Conservation (phyloP, 2,329 filamentous ascomycete species). For the Thielaviopsis punctulata region DNA sequence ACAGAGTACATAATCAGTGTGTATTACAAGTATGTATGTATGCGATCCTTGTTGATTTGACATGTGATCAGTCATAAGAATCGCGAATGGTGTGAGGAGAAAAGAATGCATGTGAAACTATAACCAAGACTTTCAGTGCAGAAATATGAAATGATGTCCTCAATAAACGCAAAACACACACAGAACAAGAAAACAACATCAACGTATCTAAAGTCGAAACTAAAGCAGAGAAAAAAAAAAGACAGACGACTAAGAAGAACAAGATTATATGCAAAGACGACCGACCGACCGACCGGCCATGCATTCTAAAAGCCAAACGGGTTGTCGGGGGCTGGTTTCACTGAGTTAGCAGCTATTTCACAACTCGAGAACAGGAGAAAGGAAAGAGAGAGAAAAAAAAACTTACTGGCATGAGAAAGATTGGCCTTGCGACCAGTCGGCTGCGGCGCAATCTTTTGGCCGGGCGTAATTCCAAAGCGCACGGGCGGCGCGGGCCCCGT, state of each 20-base stretch:
- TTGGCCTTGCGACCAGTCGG: constrained; percentile 82
- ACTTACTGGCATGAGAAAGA: constrained; percentile 90
- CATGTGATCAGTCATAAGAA: too few relatives aligned
- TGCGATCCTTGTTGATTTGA: neutral
- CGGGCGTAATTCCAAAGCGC: constrained; percentile 61
- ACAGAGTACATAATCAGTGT: neutral
- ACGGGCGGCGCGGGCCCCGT: constrained; percentile 64
- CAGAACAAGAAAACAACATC: constrained; percentile 6
- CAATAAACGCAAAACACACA: neutral
- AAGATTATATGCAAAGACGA: constrained; percentile 6
- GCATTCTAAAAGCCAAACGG: constrained; percentile 31
- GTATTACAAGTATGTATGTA: neutral
- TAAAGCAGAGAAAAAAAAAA: constrained; percentile 3
- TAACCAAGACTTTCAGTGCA: neutral
- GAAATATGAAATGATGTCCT: neutral
- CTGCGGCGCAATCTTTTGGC: constrained; percentile 68
- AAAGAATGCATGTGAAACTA: too few relatives aligned
- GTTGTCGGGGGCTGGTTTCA: constrained; percentile 30
- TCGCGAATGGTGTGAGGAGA: too few relatives aligned
- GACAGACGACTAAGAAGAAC: constrained; percentile 1
- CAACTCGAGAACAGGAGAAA: neutral
- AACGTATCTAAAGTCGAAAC: neutral
- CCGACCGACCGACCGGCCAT: neutral
- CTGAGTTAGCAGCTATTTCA: neutral
- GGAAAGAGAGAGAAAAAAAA: neutral